phyloP scores from a whole-genome alignment of 192 early-diverging fungal species.

The Dimargaris xerosporica region DNA sequence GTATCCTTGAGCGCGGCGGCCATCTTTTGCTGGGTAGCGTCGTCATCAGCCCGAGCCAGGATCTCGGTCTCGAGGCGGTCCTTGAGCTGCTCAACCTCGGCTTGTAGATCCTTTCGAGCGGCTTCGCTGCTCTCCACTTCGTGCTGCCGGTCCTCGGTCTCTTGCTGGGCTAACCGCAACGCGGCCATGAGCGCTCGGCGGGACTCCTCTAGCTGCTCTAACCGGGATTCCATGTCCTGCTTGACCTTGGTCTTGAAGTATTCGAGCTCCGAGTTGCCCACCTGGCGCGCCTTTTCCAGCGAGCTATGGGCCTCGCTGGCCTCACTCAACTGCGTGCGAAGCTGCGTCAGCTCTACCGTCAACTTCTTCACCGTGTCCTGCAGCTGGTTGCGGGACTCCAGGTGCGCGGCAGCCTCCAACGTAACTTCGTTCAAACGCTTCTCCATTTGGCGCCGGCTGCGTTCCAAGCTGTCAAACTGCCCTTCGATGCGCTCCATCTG shows the following conservation, averaged over 20 bases:
- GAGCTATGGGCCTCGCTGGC: slow-evolving; percentile 35
- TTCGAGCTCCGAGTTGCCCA: slow-evolving; percentile 33
- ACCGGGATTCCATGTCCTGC: slow-evolving; percentile 51
- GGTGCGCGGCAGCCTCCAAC: slow-evolving; percentile 48
- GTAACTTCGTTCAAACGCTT: slow-evolving; percentile 51
- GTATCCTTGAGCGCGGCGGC: slow-evolving; percentile 44
- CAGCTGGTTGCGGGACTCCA: slow-evolving; percentile 45
- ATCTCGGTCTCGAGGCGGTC: slow-evolving; percentile 45
- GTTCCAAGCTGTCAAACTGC: slow-evolving; percentile 37
- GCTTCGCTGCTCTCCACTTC: slow-evolving; percentile 55
- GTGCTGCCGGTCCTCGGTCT: slow-evolving; percentile 61
- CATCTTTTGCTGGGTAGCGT: slow-evolving; percentile 33
- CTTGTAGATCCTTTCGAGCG: slow-evolving; percentile 37
- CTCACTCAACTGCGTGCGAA: slow-evolving; percentile 37
- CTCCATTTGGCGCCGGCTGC: slow-evolving; percentile 47
- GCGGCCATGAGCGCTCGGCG: slow-evolving; percentile 61
- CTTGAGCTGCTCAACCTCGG: slow-evolving; percentile 47
- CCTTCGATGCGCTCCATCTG: slow-evolving; percentile 44
- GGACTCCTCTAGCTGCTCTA: slow-evolving; percentile 69
- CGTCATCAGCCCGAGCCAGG: slow-evolving; percentile 43
- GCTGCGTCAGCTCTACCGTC: slow-evolving; percentile 37
- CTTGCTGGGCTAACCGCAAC: slow-evolving; percentile 57
- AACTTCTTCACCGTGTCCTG: slow-evolving; percentile 43
- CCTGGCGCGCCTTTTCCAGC: slow-evolving; percentile 36
- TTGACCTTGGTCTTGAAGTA: slow-evolving; percentile 37